Base-by-base conservation (phyloP, 169 alveolate species). In the Ichthyophthirius multifiliis region DNA sequence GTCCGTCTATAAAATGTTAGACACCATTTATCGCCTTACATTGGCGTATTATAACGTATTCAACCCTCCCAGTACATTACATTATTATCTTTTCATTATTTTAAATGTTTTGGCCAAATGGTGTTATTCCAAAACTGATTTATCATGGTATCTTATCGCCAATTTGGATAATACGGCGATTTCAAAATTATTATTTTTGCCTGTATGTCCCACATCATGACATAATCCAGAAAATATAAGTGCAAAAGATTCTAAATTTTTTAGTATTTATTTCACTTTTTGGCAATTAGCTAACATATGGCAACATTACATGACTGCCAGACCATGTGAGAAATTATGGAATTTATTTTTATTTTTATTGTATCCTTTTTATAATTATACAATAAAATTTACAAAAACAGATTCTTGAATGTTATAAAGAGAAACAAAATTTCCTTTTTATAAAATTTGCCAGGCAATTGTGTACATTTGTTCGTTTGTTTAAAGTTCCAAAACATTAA, bases 141-240 rank as follows among this genome's bases (percentile, higher is more conserved):
- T 83, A 73, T 94, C 97, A 85, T 94, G 91, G 76, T 94, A 94
- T 65, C 85, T 77, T 1, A 89, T 74, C 23, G 96, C 95, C 37
- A 89, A 76, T 34, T 89, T 86, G 27, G 87, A 74, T 44, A 74
- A 62, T 35, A 90, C 77, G 48, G 89, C 89, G 12, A 90, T 85
- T 73, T 84, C 90, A 75, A 48, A 94, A 20, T 83, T 20, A 86
- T 94, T 94, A 46, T 88, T 94, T 75, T 63, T 44, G 2, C 96
- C 97, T 13, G 97, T 93, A 75, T 94, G 97, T 31, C 91, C 93
- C 43, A 87, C 87, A 83, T 94, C 97, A 82, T 94, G 97, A 43
- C 90, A 81, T 18, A 86, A 65, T n/a, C 63, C 63, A 6, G 63
- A 45, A 6, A 83, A 45, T 41, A 75, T 62, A 41, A 83, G 43